Base-by-base conservation (phyloP, 1,139 yeast species). In the Candida pseudoviswanathii region DNA sequence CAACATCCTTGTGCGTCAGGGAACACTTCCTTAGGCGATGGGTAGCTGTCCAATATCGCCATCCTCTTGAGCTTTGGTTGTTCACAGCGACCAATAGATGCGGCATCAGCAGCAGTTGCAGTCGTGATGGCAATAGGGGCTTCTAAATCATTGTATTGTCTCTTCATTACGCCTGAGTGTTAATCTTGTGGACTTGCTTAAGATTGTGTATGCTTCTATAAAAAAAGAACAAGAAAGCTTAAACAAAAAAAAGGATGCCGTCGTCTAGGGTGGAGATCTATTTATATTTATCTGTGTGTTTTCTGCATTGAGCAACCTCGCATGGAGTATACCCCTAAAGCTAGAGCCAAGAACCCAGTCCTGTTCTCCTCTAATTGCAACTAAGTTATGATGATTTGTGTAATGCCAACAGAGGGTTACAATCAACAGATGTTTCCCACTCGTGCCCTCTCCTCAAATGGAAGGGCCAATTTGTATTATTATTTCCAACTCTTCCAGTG, bases 1-100 rank as follows among this genome's bases (percentile, higher is more conserved):
- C n/a, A 16, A 26, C 27, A 9, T 5, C 9, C 40, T 2, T 26
- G 25, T 4, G 6, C 11, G n/a, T 34, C 45, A 3, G n/a, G 24
- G 8, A 33, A 32, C 27, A 29, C 25, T 24, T 42, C 29, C 9
- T n/a, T 42, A 7, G 45, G 45, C 11, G 45, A 42, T 24, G 45
- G 45, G 22, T 42, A 42, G 26, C 45, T 33, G 25, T 21, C 21
- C 10, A 26, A 22, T 5, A 33, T 7, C 2, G 45, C 8, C 11
- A 5, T 33, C 16, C 34, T 42, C n/a, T 39, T 39, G 21, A 5
- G 11, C 6, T 41, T 41, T 22, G 36, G 36, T 9, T 7, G 29
- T 6, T 22, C 40, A 8, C 27, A 36, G n/a, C n/a, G 3, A 9
- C 3, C 25, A 36, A 11, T 16, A 16, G 16, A 16, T 16, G 16